These are phyloP conservation scores for Forsythia suspensa DNA, from an alignment of 257 asterid species.

Conservation along the genomic window DNA sequence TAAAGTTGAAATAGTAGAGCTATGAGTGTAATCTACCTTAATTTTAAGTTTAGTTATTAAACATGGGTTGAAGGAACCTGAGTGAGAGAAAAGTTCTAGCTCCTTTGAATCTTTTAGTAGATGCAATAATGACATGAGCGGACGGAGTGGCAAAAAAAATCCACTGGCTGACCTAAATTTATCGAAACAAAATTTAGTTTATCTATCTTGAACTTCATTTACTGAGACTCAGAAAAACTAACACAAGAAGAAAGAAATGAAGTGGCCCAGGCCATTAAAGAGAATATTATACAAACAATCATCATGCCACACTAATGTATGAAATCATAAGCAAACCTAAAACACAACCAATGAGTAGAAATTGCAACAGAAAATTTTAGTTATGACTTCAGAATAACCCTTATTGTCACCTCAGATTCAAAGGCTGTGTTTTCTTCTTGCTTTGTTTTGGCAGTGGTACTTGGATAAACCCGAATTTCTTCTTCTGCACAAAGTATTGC, in stretches of 20 bases:
- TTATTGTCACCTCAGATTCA: constrained; percentile 29
- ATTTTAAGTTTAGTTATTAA: too few relatives aligned
- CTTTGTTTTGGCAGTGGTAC: constrained; percentile 30
- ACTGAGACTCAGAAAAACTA: too few relatives aligned
- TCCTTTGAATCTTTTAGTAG: too few relatives aligned
- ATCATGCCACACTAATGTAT: background rate
- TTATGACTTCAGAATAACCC: constrained; percentile 13
- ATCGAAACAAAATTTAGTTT: too few relatives aligned
- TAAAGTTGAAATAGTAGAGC: too few relatives aligned
- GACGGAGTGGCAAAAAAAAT: too few relatives aligned
- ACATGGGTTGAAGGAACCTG: too few relatives aligned
- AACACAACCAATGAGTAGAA: constrained; percentile 17
- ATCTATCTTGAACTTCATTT: too few relatives aligned
- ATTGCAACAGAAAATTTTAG: background rate
- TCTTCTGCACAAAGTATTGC: constrained; percentile 61
- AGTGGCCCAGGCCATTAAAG: background rate
- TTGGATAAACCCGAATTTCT: constrained; percentile 82
- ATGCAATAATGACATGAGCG: too few relatives aligned
- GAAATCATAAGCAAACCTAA: constrained; percentile 18
- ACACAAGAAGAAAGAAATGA: background rate
- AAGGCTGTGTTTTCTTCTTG: constrained; percentile 63
- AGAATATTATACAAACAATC: background rate
- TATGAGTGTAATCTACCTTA: too few relatives aligned
- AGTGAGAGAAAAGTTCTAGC: too few relatives aligned
- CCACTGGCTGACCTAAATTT: too few relatives aligned